A percentile compares a stretch with the other conserved stretches of the same genome.
Evolutionary conservation across 2,329 filamentous ascomycete species (phyloP).

Genomic region (Alternaria dauci): DNA sequence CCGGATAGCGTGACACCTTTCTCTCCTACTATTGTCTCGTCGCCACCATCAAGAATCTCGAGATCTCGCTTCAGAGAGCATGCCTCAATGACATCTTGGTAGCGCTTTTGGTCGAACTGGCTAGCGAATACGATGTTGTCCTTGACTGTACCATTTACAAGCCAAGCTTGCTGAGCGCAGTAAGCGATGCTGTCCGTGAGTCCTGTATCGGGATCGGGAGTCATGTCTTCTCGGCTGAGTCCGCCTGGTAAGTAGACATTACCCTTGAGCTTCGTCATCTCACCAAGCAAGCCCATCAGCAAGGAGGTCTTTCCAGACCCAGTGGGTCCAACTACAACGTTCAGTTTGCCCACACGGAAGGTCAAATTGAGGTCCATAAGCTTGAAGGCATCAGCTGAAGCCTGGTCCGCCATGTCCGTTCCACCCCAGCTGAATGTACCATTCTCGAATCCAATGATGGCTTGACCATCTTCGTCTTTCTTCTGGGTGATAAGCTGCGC

Average conservation of each 20-base stretch:
- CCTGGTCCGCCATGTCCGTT: slow-evolving; percentile 60
- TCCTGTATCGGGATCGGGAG: slow-evolving; percentile 80
- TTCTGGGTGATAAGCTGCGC: slow-evolving; percentile 78
- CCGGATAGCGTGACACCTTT: slow-evolving; percentile 97
- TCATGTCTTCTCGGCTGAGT: slow-evolving; percentile 84
- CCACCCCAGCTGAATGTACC: slow-evolving; percentile 91
- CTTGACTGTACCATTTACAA: slow-evolving; percentile 93
- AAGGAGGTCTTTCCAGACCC: slow-evolving; percentile 96
- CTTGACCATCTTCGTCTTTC: slow-evolving; percentile 71
- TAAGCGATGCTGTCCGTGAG: slow-evolving; percentile 94
- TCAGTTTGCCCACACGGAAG: slow-evolving; percentile 86
- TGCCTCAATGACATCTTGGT: slow-evolving; percentile 86
- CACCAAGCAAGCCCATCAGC: slow-evolving; percentile 92
- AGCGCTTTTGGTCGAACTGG: slow-evolving; percentile 80
- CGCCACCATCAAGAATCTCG: slow-evolving; percentile 89
- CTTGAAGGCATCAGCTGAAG: slow-evolving; percentile 72
- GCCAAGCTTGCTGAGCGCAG: slow-evolving; percentile 95
- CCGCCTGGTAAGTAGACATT: slow-evolving; percentile 86
- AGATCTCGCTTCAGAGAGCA: slow-evolving; percentile 92
- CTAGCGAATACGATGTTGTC: slow-evolving; percentile 95
- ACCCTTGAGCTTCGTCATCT: slow-evolving; percentile 89
- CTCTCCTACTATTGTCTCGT: slow-evolving; percentile 93
- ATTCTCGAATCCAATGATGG: slow-evolving; percentile 82
- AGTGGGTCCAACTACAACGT: slow-evolving; percentile 91
- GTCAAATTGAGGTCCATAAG: slow-evolving; percentile 83